These are phyloP conservation scores for Eucalyptus pauciflora DNA, from an alignment of 345 rosid genomes.

Conservation along the genomic window DNA sequence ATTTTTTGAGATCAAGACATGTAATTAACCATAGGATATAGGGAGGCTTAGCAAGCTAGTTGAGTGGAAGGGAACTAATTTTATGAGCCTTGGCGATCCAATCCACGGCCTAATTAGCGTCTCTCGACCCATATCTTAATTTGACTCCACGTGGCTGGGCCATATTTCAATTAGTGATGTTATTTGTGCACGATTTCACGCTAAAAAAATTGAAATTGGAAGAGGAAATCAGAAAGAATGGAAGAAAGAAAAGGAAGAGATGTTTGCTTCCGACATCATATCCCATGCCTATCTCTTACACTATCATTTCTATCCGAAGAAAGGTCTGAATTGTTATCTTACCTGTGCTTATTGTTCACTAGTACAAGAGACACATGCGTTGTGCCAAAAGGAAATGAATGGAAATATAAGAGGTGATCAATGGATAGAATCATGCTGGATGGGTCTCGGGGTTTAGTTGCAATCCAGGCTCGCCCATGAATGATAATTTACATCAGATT, in stretches of 20 bases:
- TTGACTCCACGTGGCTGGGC: background rate
- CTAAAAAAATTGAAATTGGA: background rate
- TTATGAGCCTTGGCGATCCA: rapidly evolving
- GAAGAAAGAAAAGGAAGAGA: background rate
- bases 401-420: background rate
- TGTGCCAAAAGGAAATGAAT: background rate
- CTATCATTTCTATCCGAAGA: background rate
- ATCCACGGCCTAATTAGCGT: background rate
- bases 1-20: background rate
- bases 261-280: background rate
- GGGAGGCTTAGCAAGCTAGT: background rate
- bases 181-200: background rate
- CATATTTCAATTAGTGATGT: background rate
- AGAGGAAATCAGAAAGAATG: background rate
- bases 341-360: too few species aligned
- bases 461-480: background rate
- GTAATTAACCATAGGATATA: background rate
- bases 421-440: background rate
- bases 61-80: background rate
- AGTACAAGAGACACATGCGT: background rate
- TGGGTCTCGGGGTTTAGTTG: background rate
- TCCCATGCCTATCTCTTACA: background rate
- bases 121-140: background rate
- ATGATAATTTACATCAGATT: background rate
- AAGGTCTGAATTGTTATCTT: background rate